Conservation (phyloP, 257 asterid species). For the Nicotiana tabacum region DNA sequence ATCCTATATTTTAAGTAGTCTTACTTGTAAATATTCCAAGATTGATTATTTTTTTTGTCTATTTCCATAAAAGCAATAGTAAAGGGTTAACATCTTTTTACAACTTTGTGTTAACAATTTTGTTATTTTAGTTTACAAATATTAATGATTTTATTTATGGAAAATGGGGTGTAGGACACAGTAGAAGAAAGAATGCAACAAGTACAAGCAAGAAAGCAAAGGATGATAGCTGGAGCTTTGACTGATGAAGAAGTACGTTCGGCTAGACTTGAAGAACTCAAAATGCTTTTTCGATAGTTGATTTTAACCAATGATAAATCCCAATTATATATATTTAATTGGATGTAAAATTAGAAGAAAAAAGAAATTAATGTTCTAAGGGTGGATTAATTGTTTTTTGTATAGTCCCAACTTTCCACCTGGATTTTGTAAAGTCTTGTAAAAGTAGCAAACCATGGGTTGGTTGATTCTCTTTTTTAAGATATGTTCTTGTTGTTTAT, state of each 20-base stretch:
- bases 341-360: background rate
- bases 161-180: constrained; percentile 35
- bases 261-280: constrained; percentile 66
- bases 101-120: background rate
- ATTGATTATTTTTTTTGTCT: too few relatives aligned
- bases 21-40: too few relatives aligned
- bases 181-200: constrained; percentile 75
- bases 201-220: constrained; percentile 72
- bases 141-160: background rate
- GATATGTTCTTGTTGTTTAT: background rate
- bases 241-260: constrained; percentile 82
- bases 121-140: background rate
- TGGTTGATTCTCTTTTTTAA: background rate
- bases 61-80: background rate
- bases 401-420: background rate
- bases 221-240: constrained; percentile 75
- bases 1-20: too few relatives aligned
- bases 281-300: constrained; percentile 61
- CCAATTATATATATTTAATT: background rate
- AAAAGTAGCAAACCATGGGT: background rate
- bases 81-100: background rate
- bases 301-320: background rate
- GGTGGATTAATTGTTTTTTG: background rate
- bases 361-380: background rate
- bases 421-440: background rate